Base-by-base conservation (phyloP, 2,329 filamentous ascomycete species). In the Cladophialophora psammophila region DNA sequence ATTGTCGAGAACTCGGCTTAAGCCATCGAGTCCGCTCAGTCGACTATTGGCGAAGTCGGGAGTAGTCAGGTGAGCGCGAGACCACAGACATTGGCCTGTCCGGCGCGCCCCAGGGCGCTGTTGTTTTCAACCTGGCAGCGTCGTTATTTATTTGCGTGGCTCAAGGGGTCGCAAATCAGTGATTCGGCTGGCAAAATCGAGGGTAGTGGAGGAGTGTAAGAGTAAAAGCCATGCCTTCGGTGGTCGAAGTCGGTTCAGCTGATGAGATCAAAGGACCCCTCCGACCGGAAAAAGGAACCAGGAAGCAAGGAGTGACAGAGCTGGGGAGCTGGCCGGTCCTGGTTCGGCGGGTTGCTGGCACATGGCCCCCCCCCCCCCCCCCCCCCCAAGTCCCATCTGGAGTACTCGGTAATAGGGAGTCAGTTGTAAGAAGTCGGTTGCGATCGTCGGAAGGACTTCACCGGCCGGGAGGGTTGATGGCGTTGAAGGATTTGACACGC, bases 1-100 rank as follows among this genome's bases (percentile, higher is more conserved):
- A 67, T 67, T 45, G 42, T 65, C 42, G 34, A 58, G 18, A n/a
- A 42, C 36, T 20, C 20, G 55, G 55, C 20, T 31, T 50, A 50
- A 50, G 45, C 45, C 45, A 50, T 55, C 31, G 35, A 55, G 31
- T 26, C 26, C 45, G 45, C 45, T 50, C 45, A 45, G 2, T n/a
- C n/a, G 26, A 34, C 52, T 54, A 35, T 12, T 18, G 26, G 34
- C 34, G 15, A 54, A 3, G 26, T 35, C 12, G 52, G 52, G 18
- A 35, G 31, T 15, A 20, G 7, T 55, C 31, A 55, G 52, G n/a
- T 7, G 35, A n/a, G 31, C 12, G 52, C 34, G 31, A 36, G 34
- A 55, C 34, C 31, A 15, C 26, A 55, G 52, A 12, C 52, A 55
- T 55, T 36, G 31, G 52, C 12, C 52, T 34, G 13, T 12, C 34